Conservation (phyloP, 2,329 filamentous ascomycete species). For the Fusarium beomiforme region DNA sequence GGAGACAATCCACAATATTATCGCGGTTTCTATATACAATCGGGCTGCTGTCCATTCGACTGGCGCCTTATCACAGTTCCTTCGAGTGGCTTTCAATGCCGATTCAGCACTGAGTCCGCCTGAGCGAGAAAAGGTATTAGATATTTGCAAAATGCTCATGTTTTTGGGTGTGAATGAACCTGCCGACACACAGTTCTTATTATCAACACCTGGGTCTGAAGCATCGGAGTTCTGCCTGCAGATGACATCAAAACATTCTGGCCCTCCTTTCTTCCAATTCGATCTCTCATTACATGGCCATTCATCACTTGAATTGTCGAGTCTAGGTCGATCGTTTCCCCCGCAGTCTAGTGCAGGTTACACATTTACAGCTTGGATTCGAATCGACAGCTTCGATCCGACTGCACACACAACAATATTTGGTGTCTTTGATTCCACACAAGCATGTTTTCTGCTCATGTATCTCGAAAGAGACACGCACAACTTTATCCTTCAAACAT, state of each 20-base stretch:
- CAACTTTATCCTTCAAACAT: conserved; percentile 96
- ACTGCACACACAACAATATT: conserved; percentile 93
- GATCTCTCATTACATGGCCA: conserved; percentile 89
- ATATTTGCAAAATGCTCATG: conserved; percentile 76
- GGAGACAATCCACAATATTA: conserved; percentile 67
- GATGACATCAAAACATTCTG: conserved; percentile 77
- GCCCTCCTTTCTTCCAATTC: conserved; percentile 90
- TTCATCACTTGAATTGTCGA: conserved; percentile 88
- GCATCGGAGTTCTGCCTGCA: conserved; percentile 77
- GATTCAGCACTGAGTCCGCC: conserved; percentile 60
- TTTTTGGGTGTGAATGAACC: conserved; percentile 80
- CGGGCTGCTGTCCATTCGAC: conserved; percentile 76
- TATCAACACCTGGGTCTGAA: conserved; percentile 61
- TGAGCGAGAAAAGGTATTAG: conserved; percentile 69
- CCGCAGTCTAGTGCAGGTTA: conserved; percentile 84
- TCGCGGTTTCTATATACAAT: conserved; percentile 73
- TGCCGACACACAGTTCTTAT: conserved; percentile 83
- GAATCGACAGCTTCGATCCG: conserved; percentile 86
- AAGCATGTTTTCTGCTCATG: conserved; percentile 92
- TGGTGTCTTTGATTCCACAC: conserved; percentile 89
- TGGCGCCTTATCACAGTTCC: conserved; percentile 73
- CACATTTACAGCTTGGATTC: conserved; percentile 89
- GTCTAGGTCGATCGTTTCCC: conserved; percentile 86
- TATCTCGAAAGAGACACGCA: conserved; percentile 94
- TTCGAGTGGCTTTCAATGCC: conserved; percentile 68